Conservation (phyloP, 208 protist genomes). For the Trypanosoma caninum region DNA sequence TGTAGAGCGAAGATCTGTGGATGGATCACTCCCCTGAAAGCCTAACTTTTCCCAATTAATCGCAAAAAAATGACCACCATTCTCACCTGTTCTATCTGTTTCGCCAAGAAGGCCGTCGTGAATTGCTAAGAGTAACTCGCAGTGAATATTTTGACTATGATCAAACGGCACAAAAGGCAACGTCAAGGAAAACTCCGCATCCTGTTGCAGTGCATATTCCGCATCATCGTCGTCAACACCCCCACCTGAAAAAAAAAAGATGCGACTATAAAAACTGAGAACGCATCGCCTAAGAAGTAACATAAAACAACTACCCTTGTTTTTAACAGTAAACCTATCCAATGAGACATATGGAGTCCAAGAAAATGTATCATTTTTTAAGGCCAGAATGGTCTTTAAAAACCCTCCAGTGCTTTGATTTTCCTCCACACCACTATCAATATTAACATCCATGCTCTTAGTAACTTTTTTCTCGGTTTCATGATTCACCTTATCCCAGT, state of each 20-base stretch:
- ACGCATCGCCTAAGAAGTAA: background rate
- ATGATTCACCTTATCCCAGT: conserved; percentile 22
- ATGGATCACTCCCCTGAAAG: conserved; percentile 77
- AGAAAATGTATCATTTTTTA: conserved; percentile 19
- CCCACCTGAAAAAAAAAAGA: background rate
- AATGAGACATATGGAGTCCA: conserved; percentile 20
- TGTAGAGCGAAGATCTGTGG: conserved; percentile 74
- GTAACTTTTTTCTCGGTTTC: conserved; percentile 1
- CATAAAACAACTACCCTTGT: background rate
- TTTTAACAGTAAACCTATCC: background rate
- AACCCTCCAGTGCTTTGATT: conserved; percentile 7
- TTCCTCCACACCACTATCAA: background rate
- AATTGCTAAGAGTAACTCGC: conserved; percentile 53
- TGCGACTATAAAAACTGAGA: background rate
- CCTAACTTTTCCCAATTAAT: conserved; percentile 67
- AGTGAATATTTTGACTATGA: conserved; percentile 33
- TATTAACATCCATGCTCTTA: background rate
- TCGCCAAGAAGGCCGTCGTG: conserved; percentile 36
- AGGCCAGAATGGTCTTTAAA: conserved; percentile 8
- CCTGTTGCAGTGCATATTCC: conserved; percentile 7
- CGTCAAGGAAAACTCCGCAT: conserved; percentile 19
- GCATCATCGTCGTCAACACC: background rate
- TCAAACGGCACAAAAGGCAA: conserved; percentile 28
- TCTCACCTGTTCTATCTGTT: background rate
- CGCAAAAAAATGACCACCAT: conserved; percentile 8